Percentiles rank a stretch among this genome's conserved stretches.
Conservation (phyloP, 1,284 basidiomycete genomes). For the Vanrija sp. region DNA sequence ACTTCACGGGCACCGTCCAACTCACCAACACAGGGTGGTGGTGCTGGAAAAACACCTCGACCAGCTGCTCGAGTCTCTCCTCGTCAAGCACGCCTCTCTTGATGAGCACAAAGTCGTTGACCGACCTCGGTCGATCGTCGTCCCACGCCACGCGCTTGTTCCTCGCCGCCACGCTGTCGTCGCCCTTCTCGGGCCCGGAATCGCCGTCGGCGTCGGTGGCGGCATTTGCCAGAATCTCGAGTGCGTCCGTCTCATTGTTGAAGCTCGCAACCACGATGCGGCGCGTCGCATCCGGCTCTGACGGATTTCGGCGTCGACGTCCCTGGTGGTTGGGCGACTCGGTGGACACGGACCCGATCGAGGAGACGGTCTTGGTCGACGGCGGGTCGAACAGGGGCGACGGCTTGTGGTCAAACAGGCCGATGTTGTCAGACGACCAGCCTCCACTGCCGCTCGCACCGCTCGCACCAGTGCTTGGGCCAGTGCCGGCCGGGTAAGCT, state of each 20-base stretch:
- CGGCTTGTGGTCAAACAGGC: constrained; percentile 1
- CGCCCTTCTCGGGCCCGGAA: constrained; percentile 15
- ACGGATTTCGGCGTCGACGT: constrained; percentile 7
- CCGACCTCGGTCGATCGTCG: constrained; percentile 17
- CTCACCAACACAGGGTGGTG: constrained; percentile 47
- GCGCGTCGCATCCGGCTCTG: constrained; percentile 29
- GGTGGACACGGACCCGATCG: constrained; percentile 21
- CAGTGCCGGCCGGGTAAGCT: neutral
- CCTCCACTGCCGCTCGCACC: neutral
- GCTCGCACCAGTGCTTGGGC: neutral
- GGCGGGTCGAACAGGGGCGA: constrained; percentile 19
- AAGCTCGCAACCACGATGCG: constrained; percentile 47
- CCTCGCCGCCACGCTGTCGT: neutral
- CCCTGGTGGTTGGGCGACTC: constrained; percentile 8
- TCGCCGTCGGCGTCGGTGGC: constrained; percentile 35
- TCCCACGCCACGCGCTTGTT: constrained; percentile 20
- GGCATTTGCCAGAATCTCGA: constrained; percentile 48
- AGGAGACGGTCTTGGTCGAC: constrained; percentile 17
- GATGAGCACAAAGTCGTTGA: constrained; percentile 41
- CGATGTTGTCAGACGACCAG: neutral
- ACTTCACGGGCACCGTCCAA: neutral
- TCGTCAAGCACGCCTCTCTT: constrained; percentile 38
- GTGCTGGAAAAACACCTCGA: constrained; percentile 41
- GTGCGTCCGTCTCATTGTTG: constrained; percentile 49
- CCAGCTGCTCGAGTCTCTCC: constrained; percentile 32